phyloP scores from a whole-genome alignment of 225 moss, liverwort and hornwort species.

The Physcomitrellopsis africana region DNA sequence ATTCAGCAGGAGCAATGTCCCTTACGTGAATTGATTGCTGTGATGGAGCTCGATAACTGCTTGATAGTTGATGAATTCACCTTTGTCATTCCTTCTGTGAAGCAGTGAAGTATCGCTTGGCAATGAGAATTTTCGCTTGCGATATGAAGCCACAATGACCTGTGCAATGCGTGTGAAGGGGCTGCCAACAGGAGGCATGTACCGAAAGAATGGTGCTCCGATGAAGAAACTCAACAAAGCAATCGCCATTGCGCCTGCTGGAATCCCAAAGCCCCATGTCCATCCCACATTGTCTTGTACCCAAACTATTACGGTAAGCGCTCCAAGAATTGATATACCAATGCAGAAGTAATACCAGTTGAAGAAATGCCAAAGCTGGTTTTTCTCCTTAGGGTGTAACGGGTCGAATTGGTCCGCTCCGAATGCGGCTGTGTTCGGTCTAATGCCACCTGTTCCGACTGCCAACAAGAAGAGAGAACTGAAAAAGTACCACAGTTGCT shows the following conservation, averaged over 20 bases:
- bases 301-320: slow-evolving; percentile 42
- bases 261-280: slow-evolving; percentile 53
- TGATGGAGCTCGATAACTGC: slow-evolving; percentile 38
- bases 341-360: slow-evolving; percentile 51
- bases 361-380: slow-evolving; percentile 46
- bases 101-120: slow-evolving; percentile 31
- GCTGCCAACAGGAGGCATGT: slow-evolving; percentile 37
- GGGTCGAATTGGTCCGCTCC: slow-evolving; percentile 56
- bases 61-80: slow-evolving; percentile 12
- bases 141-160: slow-evolving; percentile 37
- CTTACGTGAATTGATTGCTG: slow-evolving; percentile 49
- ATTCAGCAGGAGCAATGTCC: neutral
- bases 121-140: slow-evolving; percentile 36
- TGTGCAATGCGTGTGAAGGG: slow-evolving; percentile 43
- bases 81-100: slow-evolving; percentile 30
- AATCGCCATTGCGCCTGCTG: slow-evolving; percentile 39
- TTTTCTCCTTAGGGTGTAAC: slow-evolving; percentile 37
- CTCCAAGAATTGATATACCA: slow-evolving; percentile 39
- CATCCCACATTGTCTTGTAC: slow-evolving; percentile 53
- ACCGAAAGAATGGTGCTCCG: slow-evolving; percentile 36
- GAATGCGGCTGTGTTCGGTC: slow-evolving; percentile 42
- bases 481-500: slow-evolving; percentile 44
- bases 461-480: slow-evolving; percentile 38
- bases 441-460: slow-evolving; percentile 44
- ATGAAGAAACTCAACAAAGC: slow-evolving; percentile 40